Percentiles rank a stretch among this genome's conserved stretches.
Conservation (phyloP, 1,284 basidiomycete species). For the Malassezia restricta region DNA sequence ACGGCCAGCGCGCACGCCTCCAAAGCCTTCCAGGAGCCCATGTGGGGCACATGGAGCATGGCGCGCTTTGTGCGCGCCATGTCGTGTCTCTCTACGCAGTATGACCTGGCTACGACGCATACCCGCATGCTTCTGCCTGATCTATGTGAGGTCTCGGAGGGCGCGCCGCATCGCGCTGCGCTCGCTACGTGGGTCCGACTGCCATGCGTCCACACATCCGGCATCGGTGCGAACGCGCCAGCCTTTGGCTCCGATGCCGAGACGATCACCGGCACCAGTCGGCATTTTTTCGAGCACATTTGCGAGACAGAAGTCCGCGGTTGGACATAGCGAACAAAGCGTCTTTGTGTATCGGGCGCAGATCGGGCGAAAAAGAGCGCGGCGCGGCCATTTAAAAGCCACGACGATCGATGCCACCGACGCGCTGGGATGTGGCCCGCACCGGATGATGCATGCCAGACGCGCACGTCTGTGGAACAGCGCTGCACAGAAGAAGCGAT, state of each 20-base stretch:
- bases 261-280: constrained; percentile 11
- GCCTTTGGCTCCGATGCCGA: constrained; percentile 11
- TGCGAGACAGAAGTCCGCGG: constrained; percentile 36
- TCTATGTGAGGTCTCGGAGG: constrained; percentile 3
- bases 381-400: background rate
- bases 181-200: constrained; percentile 25
- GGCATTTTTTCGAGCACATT: constrained; percentile 25
- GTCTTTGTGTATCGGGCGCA: background rate
- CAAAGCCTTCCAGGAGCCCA: constrained; percentile 22
- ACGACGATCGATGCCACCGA: background rate
- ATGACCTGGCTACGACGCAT: constrained; percentile 8
- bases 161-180: constrained; percentile 7
- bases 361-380: background rate
- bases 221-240: constrained; percentile 8
- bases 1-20: constrained; percentile 20
- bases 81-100: constrained; percentile 3
- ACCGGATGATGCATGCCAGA: constrained; percentile 26
- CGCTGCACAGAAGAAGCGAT: constrained; percentile 29
- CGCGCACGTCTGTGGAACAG: constrained; percentile 36
- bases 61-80: constrained; percentile 20
- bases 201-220: constrained; percentile 25
- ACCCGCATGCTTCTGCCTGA: background rate
- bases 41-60: constrained; percentile 38
- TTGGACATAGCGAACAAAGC: constrained; percentile 14
- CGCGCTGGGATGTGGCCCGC: constrained; percentile 17